Evolutionary conservation across 306 rosid genomes (phyloP).

Genomic region (Cicer cuneatum): DNA sequence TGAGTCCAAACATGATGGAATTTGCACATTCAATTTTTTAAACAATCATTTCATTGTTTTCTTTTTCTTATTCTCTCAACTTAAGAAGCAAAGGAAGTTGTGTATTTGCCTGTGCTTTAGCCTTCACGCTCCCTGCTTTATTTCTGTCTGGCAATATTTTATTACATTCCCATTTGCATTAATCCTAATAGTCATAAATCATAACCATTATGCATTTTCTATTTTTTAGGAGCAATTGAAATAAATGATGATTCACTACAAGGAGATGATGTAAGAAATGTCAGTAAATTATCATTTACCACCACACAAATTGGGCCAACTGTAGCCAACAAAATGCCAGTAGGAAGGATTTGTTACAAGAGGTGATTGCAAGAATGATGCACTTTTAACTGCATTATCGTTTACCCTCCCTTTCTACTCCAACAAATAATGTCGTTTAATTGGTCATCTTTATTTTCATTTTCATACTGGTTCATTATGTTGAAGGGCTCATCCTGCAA

Average conservation of each 20-base stretch:
- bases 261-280: slow-evolving; percentile 16
- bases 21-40: slow-evolving; percentile 3
- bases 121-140: slow-evolving; percentile 28
- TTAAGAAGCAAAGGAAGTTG: not conserved
- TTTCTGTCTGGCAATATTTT: not conserved
- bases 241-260: slow-evolving; percentile 10
- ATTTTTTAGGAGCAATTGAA: slow-evolving; percentile 28
- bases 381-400: not conserved
- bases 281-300: slow-evolving; percentile 6
- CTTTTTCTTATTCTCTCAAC: slow-evolving; percentile 6
- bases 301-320: not conserved
- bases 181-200: slow-evolving; percentile 22
- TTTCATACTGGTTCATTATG: not conserved
- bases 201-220: not conserved
- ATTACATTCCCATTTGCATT: slow-evolving; percentile 6
- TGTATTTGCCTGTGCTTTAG: slow-evolving; percentile 30
- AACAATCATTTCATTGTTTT: not conserved
- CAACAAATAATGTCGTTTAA: not conserved
- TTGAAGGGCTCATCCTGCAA: not conserved
- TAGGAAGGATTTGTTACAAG: not conserved
- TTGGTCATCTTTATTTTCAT: not conserved
- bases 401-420: not conserved
- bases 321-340: not conserved
- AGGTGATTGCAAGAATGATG: not conserved
- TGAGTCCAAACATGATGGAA: slow-evolving; percentile 6